phyloP scores from a whole-genome alignment of 2,329 filamentous ascomycete species.

The Zymoseptoria crescenta region DNA sequence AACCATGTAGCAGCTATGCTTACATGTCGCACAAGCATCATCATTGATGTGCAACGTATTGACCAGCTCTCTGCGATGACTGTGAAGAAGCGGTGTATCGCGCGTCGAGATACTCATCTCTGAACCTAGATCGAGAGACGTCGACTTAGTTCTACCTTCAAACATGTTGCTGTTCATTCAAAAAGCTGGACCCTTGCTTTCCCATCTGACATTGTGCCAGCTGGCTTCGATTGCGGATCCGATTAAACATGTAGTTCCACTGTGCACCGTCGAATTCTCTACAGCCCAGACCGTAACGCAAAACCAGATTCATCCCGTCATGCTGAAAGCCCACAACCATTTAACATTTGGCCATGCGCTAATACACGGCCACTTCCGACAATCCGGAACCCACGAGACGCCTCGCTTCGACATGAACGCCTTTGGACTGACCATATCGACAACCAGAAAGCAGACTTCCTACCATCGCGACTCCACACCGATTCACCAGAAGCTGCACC shows the following conservation, averaged over 20 bases:
- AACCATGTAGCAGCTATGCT: not conserved
- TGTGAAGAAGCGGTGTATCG: not conserved
- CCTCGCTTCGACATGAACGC: not conserved
- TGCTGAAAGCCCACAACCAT: not conserved
- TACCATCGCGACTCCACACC: not conserved
- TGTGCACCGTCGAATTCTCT: too few species aligned
- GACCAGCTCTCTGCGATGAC: not conserved
- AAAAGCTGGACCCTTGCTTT: too few species aligned
- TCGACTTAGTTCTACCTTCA: not conserved
- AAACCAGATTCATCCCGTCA: not conserved
- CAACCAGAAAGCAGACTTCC: not conserved
- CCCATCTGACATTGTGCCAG: too few species aligned
- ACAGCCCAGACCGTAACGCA: not conserved
- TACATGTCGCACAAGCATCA: not conserved
- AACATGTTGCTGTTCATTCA: not conserved
- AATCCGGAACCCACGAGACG: not conserved
- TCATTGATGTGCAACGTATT: not conserved
- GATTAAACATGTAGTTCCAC: too few species aligned
- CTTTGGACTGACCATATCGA: not conserved
- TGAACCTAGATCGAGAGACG: not conserved
- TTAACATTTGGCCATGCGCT: not conserved
- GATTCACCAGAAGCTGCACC: constrained; percentile 90
- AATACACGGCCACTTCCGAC: not conserved
- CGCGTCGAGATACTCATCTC: not conserved
- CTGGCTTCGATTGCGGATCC: too few species aligned